Evolutionary conservation across 345 rosid genomes (phyloP).

Genomic region (Eutrema japonicum): DNA sequence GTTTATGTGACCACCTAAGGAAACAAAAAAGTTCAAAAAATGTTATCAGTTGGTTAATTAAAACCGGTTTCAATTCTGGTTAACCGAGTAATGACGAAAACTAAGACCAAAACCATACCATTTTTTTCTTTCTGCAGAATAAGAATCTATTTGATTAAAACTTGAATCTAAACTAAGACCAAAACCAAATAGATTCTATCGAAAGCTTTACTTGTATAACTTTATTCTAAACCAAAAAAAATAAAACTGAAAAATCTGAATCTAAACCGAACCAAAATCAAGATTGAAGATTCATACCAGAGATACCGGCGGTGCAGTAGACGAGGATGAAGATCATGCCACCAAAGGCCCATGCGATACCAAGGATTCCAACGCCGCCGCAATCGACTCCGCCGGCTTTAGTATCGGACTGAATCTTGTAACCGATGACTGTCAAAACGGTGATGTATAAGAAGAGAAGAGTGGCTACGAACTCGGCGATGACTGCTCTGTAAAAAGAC

Average conservation of each 20-base stretch:
- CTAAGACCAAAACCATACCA: too few species aligned
- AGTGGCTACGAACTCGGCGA: slow-evolving; percentile 90
- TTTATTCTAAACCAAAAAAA: not conserved
- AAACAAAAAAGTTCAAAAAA: not conserved
- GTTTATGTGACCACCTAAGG: slow-evolving; percentile 69
- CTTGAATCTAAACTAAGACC: not conserved
- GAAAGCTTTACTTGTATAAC: too few species aligned
- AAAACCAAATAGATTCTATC: not conserved
- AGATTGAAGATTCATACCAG: slow-evolving; percentile 56
- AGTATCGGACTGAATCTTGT: slow-evolving; percentile 55
- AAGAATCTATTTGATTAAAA: not conserved
- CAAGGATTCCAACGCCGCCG: slow-evolving; percentile 83
- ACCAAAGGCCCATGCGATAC: slow-evolving; percentile 95
- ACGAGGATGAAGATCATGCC: slow-evolving; percentile 95
- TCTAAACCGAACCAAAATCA: slow-evolving; percentile 20
- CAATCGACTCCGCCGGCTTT: slow-evolving; percentile 41
- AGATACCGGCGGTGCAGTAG: slow-evolving; percentile 94
- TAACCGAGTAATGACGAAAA: too few species aligned
- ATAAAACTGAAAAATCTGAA: not conserved
- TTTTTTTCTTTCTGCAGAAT: not conserved
- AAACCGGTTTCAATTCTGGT: not conserved
- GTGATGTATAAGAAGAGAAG: slow-evolving; percentile 85
- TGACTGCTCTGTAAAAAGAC: slow-evolving; percentile 84
- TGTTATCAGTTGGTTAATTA: not conserved
- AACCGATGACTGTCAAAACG: slow-evolving; percentile 81